phyloP scores from a whole-genome alignment of 495 filamentous ascomycete species.

The Tuber magnatum region DNA sequence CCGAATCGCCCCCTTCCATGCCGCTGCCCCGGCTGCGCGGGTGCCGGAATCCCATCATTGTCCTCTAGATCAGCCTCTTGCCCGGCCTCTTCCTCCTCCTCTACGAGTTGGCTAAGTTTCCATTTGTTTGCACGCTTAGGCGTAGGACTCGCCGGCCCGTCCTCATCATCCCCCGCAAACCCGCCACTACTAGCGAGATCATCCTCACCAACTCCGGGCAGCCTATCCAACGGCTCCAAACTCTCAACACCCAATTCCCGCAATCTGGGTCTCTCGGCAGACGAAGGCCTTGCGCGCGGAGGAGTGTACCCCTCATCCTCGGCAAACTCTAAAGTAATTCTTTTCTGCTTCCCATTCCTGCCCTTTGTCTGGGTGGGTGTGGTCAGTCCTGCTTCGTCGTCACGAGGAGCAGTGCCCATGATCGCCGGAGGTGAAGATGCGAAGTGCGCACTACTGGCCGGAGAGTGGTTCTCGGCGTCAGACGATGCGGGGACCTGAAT shows the following conservation, averaged over 20 bases:
- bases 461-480: conserved; percentile 36
- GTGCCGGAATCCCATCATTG: conserved; percentile 1
- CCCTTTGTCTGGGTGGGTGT: background rate
- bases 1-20: background rate
- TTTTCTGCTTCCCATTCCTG: background rate
- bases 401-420: conserved; percentile 15
- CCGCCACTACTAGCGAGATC: conserved; percentile 3
- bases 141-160: conserved; percentile 16
- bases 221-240: conserved; percentile 25
- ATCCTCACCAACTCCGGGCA: conserved; percentile 3
- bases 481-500: conserved; percentile 34
- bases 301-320: conserved; percentile 37
- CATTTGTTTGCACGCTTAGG: conserved; percentile 19
- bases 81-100: conserved; percentile 11
- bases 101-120: conserved; percentile 9
- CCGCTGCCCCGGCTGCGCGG: conserved; percentile 5
- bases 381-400: background rate
- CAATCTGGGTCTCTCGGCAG: conserved; percentile 31
- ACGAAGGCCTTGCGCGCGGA: conserved; percentile 17
- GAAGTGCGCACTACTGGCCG: conserved; percentile 9
- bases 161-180: conserved; percentile 8
- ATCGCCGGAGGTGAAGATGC: conserved; percentile 33
- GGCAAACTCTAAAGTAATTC: conserved; percentile 26
- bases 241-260: conserved; percentile 34
- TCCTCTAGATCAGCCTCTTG: background rate